These are phyloP conservation scores for Elsinoe ampelina DNA, from an alignment of 2,329 filamentous ascomycete species.

Conservation along the genomic window DNA sequence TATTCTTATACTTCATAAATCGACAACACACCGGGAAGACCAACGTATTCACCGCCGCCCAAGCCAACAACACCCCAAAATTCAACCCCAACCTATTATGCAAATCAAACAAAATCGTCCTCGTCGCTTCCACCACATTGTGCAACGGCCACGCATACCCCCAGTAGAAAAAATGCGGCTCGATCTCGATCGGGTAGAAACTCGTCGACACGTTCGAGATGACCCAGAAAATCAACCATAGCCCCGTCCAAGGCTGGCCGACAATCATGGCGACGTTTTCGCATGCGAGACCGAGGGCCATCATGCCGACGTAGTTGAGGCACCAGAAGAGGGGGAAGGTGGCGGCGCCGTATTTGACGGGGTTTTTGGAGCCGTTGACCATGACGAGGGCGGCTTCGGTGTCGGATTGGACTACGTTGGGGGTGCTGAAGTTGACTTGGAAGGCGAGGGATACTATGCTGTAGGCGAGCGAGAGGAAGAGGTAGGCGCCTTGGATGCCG, in stretches of 20 bases:
- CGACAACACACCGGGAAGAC: conserved; percentile 45
- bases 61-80: conserved; percentile 52
- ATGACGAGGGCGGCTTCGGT: conserved; percentile 31
- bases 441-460: conserved; percentile 56
- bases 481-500: conserved; percentile 49
- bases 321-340: conserved; percentile 49
- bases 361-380: conserved; percentile 28
- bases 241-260: conserved; percentile 50
- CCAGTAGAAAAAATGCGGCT: conserved; percentile 51
- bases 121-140: conserved; percentile 50
- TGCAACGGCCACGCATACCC: conserved; percentile 57
- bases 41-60: conserved; percentile 44
- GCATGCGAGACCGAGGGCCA: conserved; percentile 52
- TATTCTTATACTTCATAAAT: conserved; percentile 34
- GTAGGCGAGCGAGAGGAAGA: conserved; percentile 54
- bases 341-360: conserved; percentile 47
- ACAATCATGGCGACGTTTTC: conserved; percentile 58
- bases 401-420: conserved; percentile 37
- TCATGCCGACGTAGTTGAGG: conserved; percentile 53
- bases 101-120: conserved; percentile 53
- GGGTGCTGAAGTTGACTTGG: conserved; percentile 47
- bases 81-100: conserved; percentile 51
- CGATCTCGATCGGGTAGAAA: conserved; percentile 52
- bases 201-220: conserved; percentile 54
- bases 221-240: conserved; percentile 55